phyloP scores from a whole-genome alignment of 345 rosid species.

The Eutrema japonicum region DNA sequence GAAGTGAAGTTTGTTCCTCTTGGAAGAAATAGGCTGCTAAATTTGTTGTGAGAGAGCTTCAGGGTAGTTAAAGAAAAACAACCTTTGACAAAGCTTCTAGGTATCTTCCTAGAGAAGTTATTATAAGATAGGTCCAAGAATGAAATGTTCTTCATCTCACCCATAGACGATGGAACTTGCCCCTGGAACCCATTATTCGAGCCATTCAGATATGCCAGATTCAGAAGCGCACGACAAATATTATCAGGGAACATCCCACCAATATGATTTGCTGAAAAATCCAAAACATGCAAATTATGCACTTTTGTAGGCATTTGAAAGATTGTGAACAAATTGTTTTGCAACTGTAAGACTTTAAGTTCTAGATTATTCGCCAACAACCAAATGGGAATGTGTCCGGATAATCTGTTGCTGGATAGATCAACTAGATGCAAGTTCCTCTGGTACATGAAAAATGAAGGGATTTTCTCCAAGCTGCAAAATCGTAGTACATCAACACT shows the following conservation, averaged over 20 bases:
- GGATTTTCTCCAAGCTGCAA: too few species aligned
- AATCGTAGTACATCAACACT: too few species aligned
- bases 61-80: neutral
- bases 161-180: constrained; percentile 9
- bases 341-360: too few species aligned
- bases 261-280: neutral
- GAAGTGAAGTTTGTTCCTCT: neutral
- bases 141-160: neutral
- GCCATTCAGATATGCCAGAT: neutral
- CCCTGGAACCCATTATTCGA: neutral
- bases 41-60: constrained; percentile 20
- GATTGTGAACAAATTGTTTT: too few species aligned
- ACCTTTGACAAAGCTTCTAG: neutral
- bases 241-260: neutral
- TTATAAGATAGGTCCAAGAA: constrained; percentile 5
- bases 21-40: too few species aligned
- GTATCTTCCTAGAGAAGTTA: neutral
- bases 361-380: too few species aligned
- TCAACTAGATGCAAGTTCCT: too few species aligned
- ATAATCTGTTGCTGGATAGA: too few species aligned
- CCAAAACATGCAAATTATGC: too few species aligned
- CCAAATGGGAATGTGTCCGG: too few species aligned
- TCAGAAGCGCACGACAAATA: neutral
- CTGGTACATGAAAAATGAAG: too few species aligned
- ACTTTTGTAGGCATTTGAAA: too few species aligned